Base-by-base conservation (phyloP, 192 early-diverging fungal genomes). In the Mortierella antarctica region DNA sequence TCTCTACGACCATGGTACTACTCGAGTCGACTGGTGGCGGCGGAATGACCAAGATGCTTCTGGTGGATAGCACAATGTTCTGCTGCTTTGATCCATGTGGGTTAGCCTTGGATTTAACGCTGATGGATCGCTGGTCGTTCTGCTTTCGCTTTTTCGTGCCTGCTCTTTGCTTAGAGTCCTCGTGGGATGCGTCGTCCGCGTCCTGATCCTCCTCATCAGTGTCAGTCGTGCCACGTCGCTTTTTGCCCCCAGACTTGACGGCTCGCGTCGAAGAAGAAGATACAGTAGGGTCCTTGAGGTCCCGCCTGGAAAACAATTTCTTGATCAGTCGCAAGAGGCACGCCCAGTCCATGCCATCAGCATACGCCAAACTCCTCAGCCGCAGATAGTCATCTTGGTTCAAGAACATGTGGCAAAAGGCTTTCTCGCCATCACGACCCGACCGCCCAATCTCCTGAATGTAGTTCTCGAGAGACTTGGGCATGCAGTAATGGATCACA, bases 401-500 rank as follows among this genome's bases (percentile, higher is more conserved):
- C 65, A 91, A 67, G n/a, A 91, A 86, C 81, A 91, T 80, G 41
- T 80, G 77, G 31, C 77, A 80, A 42, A 72, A 80, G 0, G 62
- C 82, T 14, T 78, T 83, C 2, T 66, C 63, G 1, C 90, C 90
- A 57, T 93, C 92, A 18, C 92, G 84, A 45, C 92, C 92, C 0
- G 90, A 89, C 15, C 92, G 88, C 0, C 92, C 92, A 53, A 83
- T 87, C 82, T 94, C 94, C 76, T 97, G 96, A 11, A 88, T 89
- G 73, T 92, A 93, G 45, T 90, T 90, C 82, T 94, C 93, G 20
- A 93, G 70, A 60, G 91, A 89, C 8, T 91, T 91, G 5, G 93
- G 89, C 68, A 94, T 75, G 41, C 86, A 89, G 59, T 89, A 90
- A 64, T 94, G 93, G 21, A 94, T 87, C 13, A 94, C 89, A 49